phyloP scores from a whole-genome alignment of 2,329 filamentous ascomycete species.

The Drechslera avenae region DNA sequence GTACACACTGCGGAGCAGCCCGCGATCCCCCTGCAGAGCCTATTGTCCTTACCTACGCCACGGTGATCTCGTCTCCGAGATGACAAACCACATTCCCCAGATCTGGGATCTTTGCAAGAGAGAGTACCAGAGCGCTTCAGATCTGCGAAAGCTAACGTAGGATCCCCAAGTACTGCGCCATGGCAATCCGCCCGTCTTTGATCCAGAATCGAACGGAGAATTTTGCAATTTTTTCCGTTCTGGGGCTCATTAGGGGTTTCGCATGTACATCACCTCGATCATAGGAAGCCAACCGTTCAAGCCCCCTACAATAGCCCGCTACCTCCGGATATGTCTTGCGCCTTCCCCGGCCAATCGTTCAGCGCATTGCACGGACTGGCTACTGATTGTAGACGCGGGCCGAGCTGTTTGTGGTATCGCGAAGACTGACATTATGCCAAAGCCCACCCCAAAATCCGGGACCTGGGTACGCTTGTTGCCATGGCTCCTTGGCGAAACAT shows the following conservation, averaged over 20 bases:
- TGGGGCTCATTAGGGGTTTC: slow-evolving; percentile 2
- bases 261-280: background rate
- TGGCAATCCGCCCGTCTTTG: background rate
- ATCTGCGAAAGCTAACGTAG: too few species aligned
- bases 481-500: slow-evolving; percentile 6
- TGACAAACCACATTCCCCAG: background rate
- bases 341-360: slow-evolving; percentile 11
- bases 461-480: slow-evolving; percentile 11
- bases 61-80: background rate
- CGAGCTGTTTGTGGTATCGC: slow-evolving; percentile 2
- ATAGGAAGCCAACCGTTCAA: background rate
- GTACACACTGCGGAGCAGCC: background rate
- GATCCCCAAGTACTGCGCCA: background rate
- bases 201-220: slow-evolving; percentile 3
- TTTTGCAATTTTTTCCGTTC: slow-evolving; percentile 4
- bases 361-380: background rate
- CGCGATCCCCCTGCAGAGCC: slow-evolving; percentile 7
- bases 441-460: slow-evolving; percentile 8
- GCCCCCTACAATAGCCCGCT: background rate
- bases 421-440: slow-evolving; percentile 5
- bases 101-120: background rate
- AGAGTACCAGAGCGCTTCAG: too few species aligned
- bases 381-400: background rate
- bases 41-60: background rate
- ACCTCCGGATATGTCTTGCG: slow-evolving; percentile 5